Conservation (phyloP, 805 yeast species). For the Kuraishia ogatae region DNA sequence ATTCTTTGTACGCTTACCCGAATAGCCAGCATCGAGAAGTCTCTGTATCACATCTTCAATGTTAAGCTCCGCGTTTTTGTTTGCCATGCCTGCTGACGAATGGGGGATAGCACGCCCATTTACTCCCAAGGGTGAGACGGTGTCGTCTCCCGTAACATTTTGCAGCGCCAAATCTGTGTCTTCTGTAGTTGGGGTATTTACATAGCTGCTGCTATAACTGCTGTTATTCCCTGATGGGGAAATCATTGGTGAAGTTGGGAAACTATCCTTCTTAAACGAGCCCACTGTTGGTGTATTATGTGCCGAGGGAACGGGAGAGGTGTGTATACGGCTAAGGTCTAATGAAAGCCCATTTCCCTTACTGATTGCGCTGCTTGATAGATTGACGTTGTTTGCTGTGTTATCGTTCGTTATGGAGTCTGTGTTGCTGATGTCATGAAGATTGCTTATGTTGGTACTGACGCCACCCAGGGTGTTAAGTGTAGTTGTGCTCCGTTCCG, state of each 20-base stretch:
- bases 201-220: not conserved
- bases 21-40: slow-evolving; percentile 89
- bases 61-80: slow-evolving; percentile 21
- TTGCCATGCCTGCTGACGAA: not conserved
- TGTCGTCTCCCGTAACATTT: not conserved
- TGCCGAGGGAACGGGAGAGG: not conserved
- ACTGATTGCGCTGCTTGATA: not conserved
- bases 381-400: not conserved
- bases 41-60: slow-evolving; percentile 88
- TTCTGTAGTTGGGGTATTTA: not conserved
- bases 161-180: not conserved
- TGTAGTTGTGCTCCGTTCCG: slow-evolving; percentile 26
- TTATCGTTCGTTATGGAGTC: not conserved
- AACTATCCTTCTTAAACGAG: not conserved
- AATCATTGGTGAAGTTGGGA: not conserved
- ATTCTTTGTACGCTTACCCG: slow-evolving; percentile 85
- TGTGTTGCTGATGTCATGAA: not conserved
- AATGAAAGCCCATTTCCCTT: not conserved
- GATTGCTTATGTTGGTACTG: not conserved
- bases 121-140: not conserved
- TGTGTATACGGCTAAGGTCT: not conserved
- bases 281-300: not conserved
- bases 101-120: not conserved
- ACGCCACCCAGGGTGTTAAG: not conserved
- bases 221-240: not conserved